Evolutionary conservation across 2,329 filamentous ascomycete species (phyloP).

Genomic region (Sarocladium strictum): DNA sequence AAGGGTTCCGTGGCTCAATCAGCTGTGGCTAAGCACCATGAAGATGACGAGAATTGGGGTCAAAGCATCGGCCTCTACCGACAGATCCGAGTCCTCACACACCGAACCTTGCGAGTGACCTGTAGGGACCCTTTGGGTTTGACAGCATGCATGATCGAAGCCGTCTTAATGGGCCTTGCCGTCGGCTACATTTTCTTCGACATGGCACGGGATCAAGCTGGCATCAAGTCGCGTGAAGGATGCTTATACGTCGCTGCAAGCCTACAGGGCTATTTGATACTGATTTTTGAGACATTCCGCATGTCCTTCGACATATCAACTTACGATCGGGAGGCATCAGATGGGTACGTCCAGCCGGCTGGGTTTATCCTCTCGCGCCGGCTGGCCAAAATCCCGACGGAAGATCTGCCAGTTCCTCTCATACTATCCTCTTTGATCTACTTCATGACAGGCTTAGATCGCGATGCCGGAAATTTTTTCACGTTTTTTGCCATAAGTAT

Average conservation of each 20-base stretch:
- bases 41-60: too few relatives aligned
- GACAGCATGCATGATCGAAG: slow-evolving; percentile 61
- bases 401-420: slow-evolving; percentile 67
- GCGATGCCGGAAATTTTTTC: slow-evolving; percentile 58
- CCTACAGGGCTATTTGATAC: slow-evolving; percentile 68
- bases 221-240: slow-evolving; percentile 67
- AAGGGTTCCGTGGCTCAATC: neutral
- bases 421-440: slow-evolving; percentile 67
- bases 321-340: slow-evolving; percentile 69
- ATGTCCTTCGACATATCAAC: slow-evolving; percentile 67
- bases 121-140: neutral
- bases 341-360: slow-evolving; percentile 63
- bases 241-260: slow-evolving; percentile 65
- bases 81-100: slow-evolving; percentile 60
- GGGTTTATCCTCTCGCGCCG: slow-evolving; percentile 66
- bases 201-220: slow-evolving; percentile 58
- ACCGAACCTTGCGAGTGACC: slow-evolving; percentile 56
- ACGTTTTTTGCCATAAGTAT: slow-evolving; percentile 64
- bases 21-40: neutral
- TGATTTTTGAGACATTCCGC: slow-evolving; percentile 71
- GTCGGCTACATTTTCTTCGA: slow-evolving; percentile 68
- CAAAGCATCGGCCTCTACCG: slow-evolving; percentile 49
- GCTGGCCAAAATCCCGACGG: slow-evolving; percentile 60
- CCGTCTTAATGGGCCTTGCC: slow-evolving; percentile 63
- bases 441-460: slow-evolving; percentile 70